A percentile compares a stretch with the other conserved stretches of the same genome.
These are phyloP conservation scores for Baorangia bicolor DNA, from an alignment of 768 basidiomycete species.

Conservation along the genomic window DNA sequence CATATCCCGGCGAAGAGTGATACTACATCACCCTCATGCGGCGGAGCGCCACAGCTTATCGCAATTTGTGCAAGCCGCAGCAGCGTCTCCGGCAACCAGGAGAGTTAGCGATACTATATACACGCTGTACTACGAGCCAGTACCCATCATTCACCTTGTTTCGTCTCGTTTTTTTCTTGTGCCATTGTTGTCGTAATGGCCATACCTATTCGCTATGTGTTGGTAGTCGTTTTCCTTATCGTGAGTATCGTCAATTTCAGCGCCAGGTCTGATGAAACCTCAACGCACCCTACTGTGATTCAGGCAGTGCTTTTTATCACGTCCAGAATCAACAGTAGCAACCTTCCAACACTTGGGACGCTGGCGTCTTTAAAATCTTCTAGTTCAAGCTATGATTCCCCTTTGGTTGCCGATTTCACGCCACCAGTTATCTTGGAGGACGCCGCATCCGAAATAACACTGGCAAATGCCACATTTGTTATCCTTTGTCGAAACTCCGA, in stretches of 20 bases:
- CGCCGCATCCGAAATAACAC: slow-evolving; percentile 10
- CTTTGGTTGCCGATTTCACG: background rate
- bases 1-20: background rate
- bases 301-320: slow-evolving; percentile 21
- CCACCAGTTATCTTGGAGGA: background rate
- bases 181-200: slow-evolving; percentile 10
- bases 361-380: background rate
- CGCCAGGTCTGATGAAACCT: background rate
- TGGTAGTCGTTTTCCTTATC: slow-evolving; percentile 13
- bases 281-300: background rate
- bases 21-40: background rate
- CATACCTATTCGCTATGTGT: slow-evolving; percentile 22
- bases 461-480: slow-evolving; percentile 63
- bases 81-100: background rate
- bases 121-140: background rate
- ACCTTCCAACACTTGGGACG: background rate
- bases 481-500: slow-evolving; percentile 54
- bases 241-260: slow-evolving; percentile 13
- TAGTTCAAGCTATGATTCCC: background rate
- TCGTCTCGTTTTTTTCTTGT: background rate
- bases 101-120: slow-evolving; percentile 10
- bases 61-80: slow-evolving; percentile 1
- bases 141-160: background rate
- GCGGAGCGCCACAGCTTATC: background rate
- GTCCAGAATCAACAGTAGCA: background rate